phyloP scores from a whole-genome alignment of 371 early-diverging fungal species.

The Mortierella sp. region DNA sequence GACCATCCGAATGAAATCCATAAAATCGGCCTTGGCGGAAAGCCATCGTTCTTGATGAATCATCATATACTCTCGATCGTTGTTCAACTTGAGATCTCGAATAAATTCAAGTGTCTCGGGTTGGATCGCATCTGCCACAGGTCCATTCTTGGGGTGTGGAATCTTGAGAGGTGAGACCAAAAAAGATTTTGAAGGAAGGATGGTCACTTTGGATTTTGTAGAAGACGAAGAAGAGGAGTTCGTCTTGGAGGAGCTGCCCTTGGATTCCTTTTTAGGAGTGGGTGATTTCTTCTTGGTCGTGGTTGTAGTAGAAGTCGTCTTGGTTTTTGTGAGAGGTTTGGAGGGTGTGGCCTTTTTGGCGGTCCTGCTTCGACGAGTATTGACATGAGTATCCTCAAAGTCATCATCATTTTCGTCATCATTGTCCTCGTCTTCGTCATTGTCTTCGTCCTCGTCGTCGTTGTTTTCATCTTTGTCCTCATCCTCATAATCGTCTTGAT shows the following conservation, averaged over 20 bases:
- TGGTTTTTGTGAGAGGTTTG: neutral
- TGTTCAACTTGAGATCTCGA: slow-evolving; percentile 59
- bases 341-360: neutral
- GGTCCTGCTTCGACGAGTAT: neutral
- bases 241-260: slow-evolving; percentile 4
- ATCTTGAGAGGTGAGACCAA: slow-evolving; percentile 27
- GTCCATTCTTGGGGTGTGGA: slow-evolving; percentile 59
- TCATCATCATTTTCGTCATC: neutral
- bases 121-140: slow-evolving; percentile 63
- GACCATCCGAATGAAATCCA: slow-evolving; percentile 60
- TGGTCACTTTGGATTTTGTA: neutral
- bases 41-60: slow-evolving; percentile 56
- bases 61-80: slow-evolving; percentile 64
- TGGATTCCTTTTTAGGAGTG: too few species aligned
- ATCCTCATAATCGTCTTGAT: slow-evolving; percentile 3
- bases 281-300: neutral
- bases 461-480: slow-evolving; percentile 12
- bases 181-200: slow-evolving; percentile 7
- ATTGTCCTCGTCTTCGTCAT: slow-evolving; percentile 21
- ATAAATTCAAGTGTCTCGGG: slow-evolving; percentile 62
- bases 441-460: slow-evolving; percentile 12
- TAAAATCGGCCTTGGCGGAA: slow-evolving; percentile 57
- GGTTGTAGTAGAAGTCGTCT: slow-evolving; percentile 15
- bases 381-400: neutral
- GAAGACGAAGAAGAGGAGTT: neutral